Evolutionary conservation across 2,329 filamentous ascomycete genomes (phyloP).

Genomic region (Ceratocystis eucalypticola): DNA sequence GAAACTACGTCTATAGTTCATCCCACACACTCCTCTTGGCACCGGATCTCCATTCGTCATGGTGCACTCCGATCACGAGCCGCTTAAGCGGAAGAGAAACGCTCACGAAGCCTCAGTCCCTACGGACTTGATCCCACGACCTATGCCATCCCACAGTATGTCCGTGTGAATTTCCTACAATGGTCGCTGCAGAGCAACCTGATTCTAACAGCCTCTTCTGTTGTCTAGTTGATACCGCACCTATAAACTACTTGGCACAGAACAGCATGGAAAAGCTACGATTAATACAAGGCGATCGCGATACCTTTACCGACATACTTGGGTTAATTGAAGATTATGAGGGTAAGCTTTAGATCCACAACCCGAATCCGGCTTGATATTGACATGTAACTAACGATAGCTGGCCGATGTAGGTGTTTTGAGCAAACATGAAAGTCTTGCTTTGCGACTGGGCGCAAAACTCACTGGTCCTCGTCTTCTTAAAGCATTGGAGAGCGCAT

Average conservation of each 20-base stretch:
- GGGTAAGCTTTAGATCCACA: conserved; percentile 29
- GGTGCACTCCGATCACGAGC: conserved; percentile 16
- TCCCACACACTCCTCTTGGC: not conserved
- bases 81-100: conserved; percentile 19
- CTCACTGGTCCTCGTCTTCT: conserved; percentile 70
- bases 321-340: conserved; percentile 67
- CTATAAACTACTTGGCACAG: conserved; percentile 41
- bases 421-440: conserved; percentile 74
- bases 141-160: conserved; percentile 16
- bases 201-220: not conserved
- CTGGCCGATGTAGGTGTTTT: conserved; percentile 45
- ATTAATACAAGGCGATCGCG: conserved; percentile 42
- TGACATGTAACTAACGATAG: not conserved
- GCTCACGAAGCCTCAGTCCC: conserved; percentile 16
- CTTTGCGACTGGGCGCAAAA: conserved; percentile 70
- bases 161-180: not conserved
- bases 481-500: conserved; percentile 73
- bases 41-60: not conserved
- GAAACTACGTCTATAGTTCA: not conserved
- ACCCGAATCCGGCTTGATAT: not conserved
- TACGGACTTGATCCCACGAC: conserved; percentile 16
- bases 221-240: conserved; percentile 18
- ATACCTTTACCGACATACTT: conserved; percentile 61
- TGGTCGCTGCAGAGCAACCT: not conserved
- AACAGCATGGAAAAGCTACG: conserved; percentile 33